Conservation (phyloP, 352 stramenopile genomes). For the Pythium sukuiense region DNA sequence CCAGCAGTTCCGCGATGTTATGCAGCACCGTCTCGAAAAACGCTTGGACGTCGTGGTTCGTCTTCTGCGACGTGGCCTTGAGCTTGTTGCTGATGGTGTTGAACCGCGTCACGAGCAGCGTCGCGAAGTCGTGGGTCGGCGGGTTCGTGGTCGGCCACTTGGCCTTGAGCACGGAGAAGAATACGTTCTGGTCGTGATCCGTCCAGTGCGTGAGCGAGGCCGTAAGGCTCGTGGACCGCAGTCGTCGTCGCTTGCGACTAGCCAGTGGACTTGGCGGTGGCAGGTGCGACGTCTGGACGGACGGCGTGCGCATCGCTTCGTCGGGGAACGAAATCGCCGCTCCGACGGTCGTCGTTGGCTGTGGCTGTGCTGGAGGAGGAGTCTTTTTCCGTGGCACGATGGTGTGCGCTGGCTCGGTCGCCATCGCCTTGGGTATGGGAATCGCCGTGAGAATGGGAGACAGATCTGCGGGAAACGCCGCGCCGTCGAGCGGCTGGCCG, state of each 20-base stretch:
- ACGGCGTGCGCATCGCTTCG: background rate
- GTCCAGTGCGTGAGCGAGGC: conserved; percentile 35
- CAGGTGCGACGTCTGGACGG: background rate
- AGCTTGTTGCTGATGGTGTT: conserved; percentile 64
- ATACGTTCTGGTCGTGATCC: conserved; percentile 61
- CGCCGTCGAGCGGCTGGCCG: conserved; percentile 13
- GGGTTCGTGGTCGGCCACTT: conserved; percentile 45
- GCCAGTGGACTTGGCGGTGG: background rate
- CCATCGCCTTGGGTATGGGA: conserved; percentile 15
- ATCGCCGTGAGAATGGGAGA: conserved; percentile 60
- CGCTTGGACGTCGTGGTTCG: conserved; percentile 51
- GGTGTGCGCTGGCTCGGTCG: background rate
- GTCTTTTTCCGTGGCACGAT: background rate
- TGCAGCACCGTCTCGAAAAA: conserved; percentile 63
- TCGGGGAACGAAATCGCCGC: conserved; percentile 14
- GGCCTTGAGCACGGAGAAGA: conserved; percentile 67
- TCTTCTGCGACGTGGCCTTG: conserved; percentile 43
- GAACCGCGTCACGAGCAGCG: conserved; percentile 54
- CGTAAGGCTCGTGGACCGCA: conserved; percentile 23
- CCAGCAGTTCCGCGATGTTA: conserved; percentile 44
- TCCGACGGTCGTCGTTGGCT: background rate
- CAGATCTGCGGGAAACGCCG: conserved; percentile 41
- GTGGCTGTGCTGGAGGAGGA: background rate
- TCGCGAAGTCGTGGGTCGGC: conserved; percentile 31
- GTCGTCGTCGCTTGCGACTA: conserved; percentile 19